Evolutionary conservation across 2,329 filamentous ascomycete species (phyloP), one percentile per base, ranked within the genome.

Genomic region (Colletotrichum sp.): DNA sequence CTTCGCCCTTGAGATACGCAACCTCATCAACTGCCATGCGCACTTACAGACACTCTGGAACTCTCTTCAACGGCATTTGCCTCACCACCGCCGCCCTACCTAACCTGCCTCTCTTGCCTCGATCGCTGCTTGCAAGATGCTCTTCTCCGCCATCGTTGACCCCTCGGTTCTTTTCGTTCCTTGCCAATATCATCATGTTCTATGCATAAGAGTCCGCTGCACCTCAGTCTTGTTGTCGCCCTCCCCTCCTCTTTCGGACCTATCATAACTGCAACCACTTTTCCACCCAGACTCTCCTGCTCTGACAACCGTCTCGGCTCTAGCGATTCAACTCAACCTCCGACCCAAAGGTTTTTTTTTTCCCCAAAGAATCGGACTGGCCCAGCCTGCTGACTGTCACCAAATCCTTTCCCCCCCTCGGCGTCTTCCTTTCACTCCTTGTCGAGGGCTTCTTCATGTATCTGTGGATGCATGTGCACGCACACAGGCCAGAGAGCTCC

Each of bases 151-250:
- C 12, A 8, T 39, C 62, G 49, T 26, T 18, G n/a, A n/a, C 36
- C 30, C 26, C 26, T 71, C 30, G 36, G 28, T 32, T 65, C 34
- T 28, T 18, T 49, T 63, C 64, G 26, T 28, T 30, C 74, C 74
- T 60, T 76, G 74, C 57, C 59, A 65, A 76, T 76, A 76, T 74
- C 74, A 76, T 69, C 57, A 66, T 68, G 44, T 34, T 68, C 34
- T 24, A 60, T 68, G 74, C 70, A 76, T 69, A 73, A 76, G 59
- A 74, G 55, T 64, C 36, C 52, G 65, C 64, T 63, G 57, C 28
- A 64, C 34, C 30, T 21, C 32, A 65, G 65, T 65, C 44, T 49
- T 57, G 57, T 52, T 49, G 74, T 59, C 52, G 36, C 68, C 57
- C 10, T 57, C 63, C 62, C 32, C 55, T 24, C 34, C 49, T 44